Conservation (phyloP, 805 yeast species). For the Metschnikowia matae region DNA sequence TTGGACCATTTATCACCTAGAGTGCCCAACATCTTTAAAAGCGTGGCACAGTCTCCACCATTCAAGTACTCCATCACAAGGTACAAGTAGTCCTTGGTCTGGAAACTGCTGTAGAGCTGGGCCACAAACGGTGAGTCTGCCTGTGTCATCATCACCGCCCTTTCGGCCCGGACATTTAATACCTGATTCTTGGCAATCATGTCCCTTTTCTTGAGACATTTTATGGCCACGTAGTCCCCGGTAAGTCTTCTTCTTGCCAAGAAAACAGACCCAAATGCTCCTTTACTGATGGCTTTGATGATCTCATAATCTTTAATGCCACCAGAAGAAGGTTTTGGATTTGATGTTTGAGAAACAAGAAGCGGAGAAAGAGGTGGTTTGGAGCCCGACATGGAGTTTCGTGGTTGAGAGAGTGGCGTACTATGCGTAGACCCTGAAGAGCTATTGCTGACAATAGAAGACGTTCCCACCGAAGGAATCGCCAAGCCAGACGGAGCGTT, state of each 20-base stretch:
- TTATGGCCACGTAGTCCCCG: slow-evolving; percentile 94
- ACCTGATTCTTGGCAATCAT: slow-evolving; percentile 98
- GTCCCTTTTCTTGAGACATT: slow-evolving; percentile 85
- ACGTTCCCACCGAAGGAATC: slow-evolving; percentile 4
- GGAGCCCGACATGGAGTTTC: slow-evolving; percentile 15
- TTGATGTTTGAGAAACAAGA: slow-evolving; percentile 59
- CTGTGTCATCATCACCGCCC: slow-evolving; percentile 98
- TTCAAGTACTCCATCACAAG: slow-evolving; percentile 94
- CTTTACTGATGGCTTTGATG: slow-evolving; percentile 89
- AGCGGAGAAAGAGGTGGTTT: slow-evolving; percentile 80
- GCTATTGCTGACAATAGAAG: slow-evolving; percentile 17
- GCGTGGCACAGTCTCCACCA: slow-evolving; percentile 93
- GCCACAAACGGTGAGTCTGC: slow-evolving; percentile 92
- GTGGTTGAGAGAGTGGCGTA: neutral
- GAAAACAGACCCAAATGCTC: slow-evolving; percentile 96
- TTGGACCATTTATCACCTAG: slow-evolving; percentile 84
- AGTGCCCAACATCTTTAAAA: slow-evolving; percentile 76
- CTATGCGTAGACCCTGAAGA: slow-evolving; percentile 17
- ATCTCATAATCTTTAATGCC: slow-evolving; percentile 86
- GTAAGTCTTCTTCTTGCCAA: slow-evolving; percentile 78
- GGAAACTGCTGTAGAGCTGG: slow-evolving; percentile 81
- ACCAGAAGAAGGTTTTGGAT: slow-evolving; percentile 52
- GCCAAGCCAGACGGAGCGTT: slow-evolving; percentile 8
- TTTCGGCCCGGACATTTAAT: slow-evolving; percentile 86
- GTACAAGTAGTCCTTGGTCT: slow-evolving; percentile 78